Conservation (phyloP, 495 filamentous ascomycete genomes). For the Amniculicola lignicola region DNA sequence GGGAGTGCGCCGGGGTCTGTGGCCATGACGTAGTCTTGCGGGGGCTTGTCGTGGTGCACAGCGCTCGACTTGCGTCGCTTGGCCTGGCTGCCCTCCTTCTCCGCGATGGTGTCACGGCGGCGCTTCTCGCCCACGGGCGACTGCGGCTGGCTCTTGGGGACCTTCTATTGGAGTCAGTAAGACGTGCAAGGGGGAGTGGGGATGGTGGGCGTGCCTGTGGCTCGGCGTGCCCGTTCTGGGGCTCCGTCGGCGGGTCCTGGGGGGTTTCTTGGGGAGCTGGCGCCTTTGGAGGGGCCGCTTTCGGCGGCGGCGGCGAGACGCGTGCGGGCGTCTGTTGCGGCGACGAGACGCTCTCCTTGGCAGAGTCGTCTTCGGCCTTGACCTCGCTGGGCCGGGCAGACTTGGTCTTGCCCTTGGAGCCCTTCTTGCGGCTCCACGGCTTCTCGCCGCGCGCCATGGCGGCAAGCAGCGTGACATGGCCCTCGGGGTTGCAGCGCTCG, state of each 20-base stretch:
- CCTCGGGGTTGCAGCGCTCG: slow-evolving; percentile 79
- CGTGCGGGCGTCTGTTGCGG: too few relatives aligned
- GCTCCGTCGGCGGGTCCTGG: neutral
- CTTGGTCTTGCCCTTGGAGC: slow-evolving; percentile 28
- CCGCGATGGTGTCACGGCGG: slow-evolving; percentile 9
- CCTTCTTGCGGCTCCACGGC: slow-evolving; percentile 39
- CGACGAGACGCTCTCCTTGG: slow-evolving; percentile 1
- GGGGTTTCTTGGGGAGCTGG: neutral
- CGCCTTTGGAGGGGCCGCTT: slow-evolving; percentile 1
- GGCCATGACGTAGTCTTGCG: neutral
- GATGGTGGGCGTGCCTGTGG: slow-evolving; percentile 9
- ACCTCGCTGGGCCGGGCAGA: slow-evolving; percentile 27
- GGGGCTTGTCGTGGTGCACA: slow-evolving; percentile 8
- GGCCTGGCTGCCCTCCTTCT: slow-evolving; percentile 17
- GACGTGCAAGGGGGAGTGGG: neutral
- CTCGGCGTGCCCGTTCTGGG: slow-evolving; percentile 14
- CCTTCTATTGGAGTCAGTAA: slow-evolving; percentile 15
- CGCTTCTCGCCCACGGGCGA: slow-evolving; percentile 33
- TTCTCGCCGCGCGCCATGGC: slow-evolving; percentile 70
- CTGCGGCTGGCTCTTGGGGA: slow-evolving; percentile 13
- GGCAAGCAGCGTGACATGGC: slow-evolving; percentile 71
- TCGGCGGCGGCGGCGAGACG: neutral
- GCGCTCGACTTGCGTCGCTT: slow-evolving; percentile 38
- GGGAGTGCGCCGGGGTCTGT: slow-evolving; percentile 30
- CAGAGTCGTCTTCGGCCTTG: neutral